phyloP scores from a whole-genome alignment of 176 grass and related monocot genomes.

The Carex littledalei region DNA sequence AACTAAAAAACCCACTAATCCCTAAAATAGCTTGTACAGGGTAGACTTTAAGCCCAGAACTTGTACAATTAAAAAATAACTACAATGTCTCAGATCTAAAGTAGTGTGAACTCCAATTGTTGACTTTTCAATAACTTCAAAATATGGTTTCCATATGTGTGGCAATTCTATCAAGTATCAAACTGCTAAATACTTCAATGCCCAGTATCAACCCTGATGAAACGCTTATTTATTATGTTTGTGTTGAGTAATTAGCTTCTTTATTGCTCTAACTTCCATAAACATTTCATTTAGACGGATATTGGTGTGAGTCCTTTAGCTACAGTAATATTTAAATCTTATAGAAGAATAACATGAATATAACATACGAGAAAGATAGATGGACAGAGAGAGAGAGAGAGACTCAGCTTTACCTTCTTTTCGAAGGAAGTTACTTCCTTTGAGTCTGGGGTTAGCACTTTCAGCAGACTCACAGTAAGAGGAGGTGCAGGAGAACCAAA shows the following conservation, averaged over 20 bases:
- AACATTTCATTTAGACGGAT: no score
- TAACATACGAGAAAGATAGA: neutral
- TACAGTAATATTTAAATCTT: no score
- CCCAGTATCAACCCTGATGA: neutral
- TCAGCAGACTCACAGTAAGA: slow-evolving; percentile 62
- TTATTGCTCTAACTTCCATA: neutral
- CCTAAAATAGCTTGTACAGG: neutral
- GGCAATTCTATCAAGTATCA: neutral
- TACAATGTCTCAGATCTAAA: neutral
- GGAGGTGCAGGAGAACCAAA: slow-evolving; percentile 79
- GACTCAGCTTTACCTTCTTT: slow-evolving; percentile 27
- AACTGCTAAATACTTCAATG: neutral
- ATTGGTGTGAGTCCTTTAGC: no score
- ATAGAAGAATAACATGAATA: neutral
- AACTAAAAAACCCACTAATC: neutral
- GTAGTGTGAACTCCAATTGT: neutral
- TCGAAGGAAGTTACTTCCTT: slow-evolving; percentile 42
- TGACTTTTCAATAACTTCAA: neutral
- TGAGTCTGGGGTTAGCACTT: slow-evolving; percentile 54
- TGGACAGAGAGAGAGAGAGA: slow-evolving; percentile 18
- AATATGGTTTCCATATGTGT: neutral
- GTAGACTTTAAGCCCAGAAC: no score
- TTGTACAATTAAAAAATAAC: no score
- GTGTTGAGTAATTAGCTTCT: neutral
- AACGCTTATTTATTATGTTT: neutral